Evolutionary conservation across 1,284 basidiomycete genomes (phyloP).

Genomic region (Termitomyces sp.): DNA sequence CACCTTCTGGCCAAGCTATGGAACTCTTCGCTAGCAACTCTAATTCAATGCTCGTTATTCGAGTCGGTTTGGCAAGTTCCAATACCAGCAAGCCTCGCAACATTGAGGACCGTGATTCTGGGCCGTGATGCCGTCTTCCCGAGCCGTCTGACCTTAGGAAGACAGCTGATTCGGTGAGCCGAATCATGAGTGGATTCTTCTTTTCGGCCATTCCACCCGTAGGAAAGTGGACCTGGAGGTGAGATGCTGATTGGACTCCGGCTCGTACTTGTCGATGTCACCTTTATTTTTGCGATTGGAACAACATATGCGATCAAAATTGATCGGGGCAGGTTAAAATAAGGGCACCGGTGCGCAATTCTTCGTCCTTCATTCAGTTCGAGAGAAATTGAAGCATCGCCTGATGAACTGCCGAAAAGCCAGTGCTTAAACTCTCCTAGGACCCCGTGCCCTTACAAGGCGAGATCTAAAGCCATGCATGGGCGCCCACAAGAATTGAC

Average conservation of each 20-base stretch:
- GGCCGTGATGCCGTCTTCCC: conserved; percentile 37
- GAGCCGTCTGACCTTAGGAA: conserved; percentile 62
- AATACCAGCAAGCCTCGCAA: conserved; percentile 87
- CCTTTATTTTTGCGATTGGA: neutral
- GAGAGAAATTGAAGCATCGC: too few species aligned
- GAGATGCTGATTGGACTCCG: neutral
- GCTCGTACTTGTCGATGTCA: neutral
- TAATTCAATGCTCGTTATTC: conserved; percentile 83
- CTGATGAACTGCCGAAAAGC: too few species aligned
- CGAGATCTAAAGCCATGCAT: too few species aligned
- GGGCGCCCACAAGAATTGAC: too few species aligned
- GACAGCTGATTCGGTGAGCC: conserved; percentile 79
- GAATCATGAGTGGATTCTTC: conserved; percentile 48
- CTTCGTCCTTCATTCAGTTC: too few species aligned
- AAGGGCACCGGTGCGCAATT: too few species aligned
- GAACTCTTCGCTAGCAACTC: conserved; percentile 68
- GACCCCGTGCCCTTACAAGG: too few species aligned
- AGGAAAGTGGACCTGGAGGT: neutral
- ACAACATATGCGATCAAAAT: neutral
- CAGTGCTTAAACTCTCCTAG: too few species aligned
- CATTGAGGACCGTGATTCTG: conserved; percentile 65
- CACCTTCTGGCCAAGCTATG: conserved; percentile 84
- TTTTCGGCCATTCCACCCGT: conserved; percentile 17
- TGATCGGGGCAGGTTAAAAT: conserved; percentile 1
- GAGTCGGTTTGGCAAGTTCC: conserved; percentile 76